Evolutionary conservation across 805 yeast genomes (phyloP), one percentile per base, ranked within the genome.

Genomic region (Sungouiozyma intestinalis): DNA sequence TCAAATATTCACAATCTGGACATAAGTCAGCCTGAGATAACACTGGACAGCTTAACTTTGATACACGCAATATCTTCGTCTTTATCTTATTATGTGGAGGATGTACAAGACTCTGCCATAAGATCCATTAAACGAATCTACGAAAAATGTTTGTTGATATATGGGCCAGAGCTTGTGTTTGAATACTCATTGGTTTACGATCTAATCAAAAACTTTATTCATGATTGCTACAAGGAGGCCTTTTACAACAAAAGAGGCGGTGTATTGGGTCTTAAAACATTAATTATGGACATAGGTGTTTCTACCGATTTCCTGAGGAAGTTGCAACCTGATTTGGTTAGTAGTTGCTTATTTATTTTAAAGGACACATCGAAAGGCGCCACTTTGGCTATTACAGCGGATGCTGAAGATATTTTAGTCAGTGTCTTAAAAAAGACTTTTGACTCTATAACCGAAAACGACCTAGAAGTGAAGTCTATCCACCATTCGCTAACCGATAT

Each of bases 171-270:
- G 16, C 73, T 76, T 37, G 81, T 85, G 1, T 69, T 81, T 45
- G 73, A 76, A 41, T 82, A 85, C 42, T 85, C 95, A 1, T 71
- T 87, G 32, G 73, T 87, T 49, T 74, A 92, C 45, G 72, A 81
- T 5, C 67, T 90, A 68, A 79, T 85, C 50, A 80, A 85, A 40
- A 81, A 80, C 41, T 82, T 94, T 53, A 79, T 92, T 36, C 99
- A 94, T 55, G 75, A 85, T 36, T 88, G 97, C 63, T 92, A 84
- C 57, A 94, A 85, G 47, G 95, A 85, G 60, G 81, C 78, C 31
- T 90, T 84, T 63, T 85, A 83, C 58, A 73, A 79, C 29, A 92
- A 92, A 51, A 69, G 85, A 7, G 97, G 97, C 6, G 97, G 97
- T 33, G 79, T 90, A 33, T 55, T 84, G 20, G 97, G 98, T 17